Evolutionary conservation across 176 grass and related monocot genomes (phyloP).

Genomic region (Zea mays): Zm-B73-REFERENCE-NAM-5.0 NC_050099.1:157755001-157755500

Average conservation of each 20-base stretch:
- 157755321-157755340: background rate
- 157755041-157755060: background rate
- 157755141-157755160: slow-evolving; percentile 89
- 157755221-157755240: slow-evolving; percentile 5
- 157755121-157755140: slow-evolving; percentile 51
- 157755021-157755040: slow-evolving; percentile 27
- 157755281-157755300: background rate
- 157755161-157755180: slow-evolving; percentile 86
- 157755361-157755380: background rate
- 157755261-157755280: background rate
- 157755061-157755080: background rate
- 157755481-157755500: background rate
- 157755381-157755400: background rate
- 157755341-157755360: slow-evolving; percentile 2
- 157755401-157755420: background rate
- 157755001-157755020: slow-evolving; percentile 49
- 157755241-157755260: slow-evolving; percentile 1
- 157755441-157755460: background rate
- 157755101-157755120: slow-evolving; percentile 3
- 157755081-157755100: slow-evolving; percentile 1
- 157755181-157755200: slow-evolving; percentile 82
- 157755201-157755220: slow-evolving; percentile 75
- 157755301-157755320: background rate
- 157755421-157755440: background rate
- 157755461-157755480: background rate